Base-by-base conservation (phyloP, 306 rosid genomes). In the Senna siamea region DNA sequence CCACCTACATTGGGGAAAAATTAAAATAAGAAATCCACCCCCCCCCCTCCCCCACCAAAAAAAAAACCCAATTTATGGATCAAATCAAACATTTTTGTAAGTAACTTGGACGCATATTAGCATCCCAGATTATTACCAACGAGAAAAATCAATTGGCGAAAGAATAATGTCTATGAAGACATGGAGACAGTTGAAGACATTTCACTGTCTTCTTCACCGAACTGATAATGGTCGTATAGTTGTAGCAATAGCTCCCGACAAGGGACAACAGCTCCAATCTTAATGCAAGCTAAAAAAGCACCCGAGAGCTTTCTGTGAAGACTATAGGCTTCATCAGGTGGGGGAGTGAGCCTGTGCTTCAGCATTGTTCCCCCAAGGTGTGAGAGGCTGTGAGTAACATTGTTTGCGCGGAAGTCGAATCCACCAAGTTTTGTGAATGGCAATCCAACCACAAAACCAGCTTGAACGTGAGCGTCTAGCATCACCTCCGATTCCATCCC, bases 291-390 rank as follows among this genome's bases (percentile, higher is more conserved):
- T 85, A 91, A 78, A 76, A 94, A 94, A 57, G 97, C 92, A 50
- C 97, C 93, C 4, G 99, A 90, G 70, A 91, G 93, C 80, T 94
- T 91, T 73, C 97, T 93, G 72, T 94, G 99, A 63, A 94, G 95
- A 82, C 99, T 94, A 79, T 94, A 94, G 15, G 84, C 97, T 82
- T 92, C 97, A 73, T 94, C 96, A 0, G 95, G 97, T 20, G 98
- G 98, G 35, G 98, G 98, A 4, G 98, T 91, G 47, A 89, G 94
- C 79, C 98, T 87, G 86, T 94, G 96, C 76, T 81, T 87, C 63
- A 94, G 84, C 99, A 94, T 94, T 9, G 97, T 94, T 10, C 93
- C 87, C 44, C 99, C 93, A 34, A 94, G 97, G 85, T 83, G 91
- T 43, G 95, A 81, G 73, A 92, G 73, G 84, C 86, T 88, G 28